These are phyloP conservation scores for Nicotiana paniculata DNA, from an alignment of 257 asterid species.

Conservation along the genomic window DNA sequence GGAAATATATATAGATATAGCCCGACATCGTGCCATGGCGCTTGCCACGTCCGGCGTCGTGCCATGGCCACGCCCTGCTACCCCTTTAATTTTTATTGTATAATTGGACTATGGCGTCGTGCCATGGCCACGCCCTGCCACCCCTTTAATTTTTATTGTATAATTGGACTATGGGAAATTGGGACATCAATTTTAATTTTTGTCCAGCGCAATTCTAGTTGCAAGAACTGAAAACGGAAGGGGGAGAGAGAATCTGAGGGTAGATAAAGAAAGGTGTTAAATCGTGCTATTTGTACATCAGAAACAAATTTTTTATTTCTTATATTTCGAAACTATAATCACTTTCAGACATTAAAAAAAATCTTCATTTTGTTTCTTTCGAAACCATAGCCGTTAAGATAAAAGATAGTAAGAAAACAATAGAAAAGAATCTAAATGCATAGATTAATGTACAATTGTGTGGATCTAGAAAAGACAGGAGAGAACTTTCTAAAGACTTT, in stretches of 20 bases:
- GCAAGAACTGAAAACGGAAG: neutral
- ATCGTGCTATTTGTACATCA: neutral
- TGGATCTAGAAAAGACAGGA: constrained; percentile 6
- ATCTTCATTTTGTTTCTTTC: neutral
- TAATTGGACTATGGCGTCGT: neutral
- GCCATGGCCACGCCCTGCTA: no score
- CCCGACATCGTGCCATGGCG: no score
- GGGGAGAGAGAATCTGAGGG: neutral
- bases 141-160: no score
- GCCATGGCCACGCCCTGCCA: no score
- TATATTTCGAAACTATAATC: neutral
- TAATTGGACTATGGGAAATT: neutral
- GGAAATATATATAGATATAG: no score
- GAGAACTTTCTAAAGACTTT: constrained; percentile 24
- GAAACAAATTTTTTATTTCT: neutral
- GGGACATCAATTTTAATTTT: neutral
- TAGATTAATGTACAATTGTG: constrained; percentile 1
- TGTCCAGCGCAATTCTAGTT: neutral
- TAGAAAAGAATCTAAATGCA: neutral
- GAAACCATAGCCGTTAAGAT: neutral
- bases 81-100: no score
- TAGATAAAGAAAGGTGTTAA: neutral
- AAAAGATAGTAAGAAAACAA: neutral
- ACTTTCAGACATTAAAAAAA: neutral
- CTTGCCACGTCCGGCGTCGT: no score